Percentiles rank a stretch among this genome's conserved stretches.
phyloP scores from a whole-genome alignment of 306 rosid species.

The Cucurbita moschata region DNA sequence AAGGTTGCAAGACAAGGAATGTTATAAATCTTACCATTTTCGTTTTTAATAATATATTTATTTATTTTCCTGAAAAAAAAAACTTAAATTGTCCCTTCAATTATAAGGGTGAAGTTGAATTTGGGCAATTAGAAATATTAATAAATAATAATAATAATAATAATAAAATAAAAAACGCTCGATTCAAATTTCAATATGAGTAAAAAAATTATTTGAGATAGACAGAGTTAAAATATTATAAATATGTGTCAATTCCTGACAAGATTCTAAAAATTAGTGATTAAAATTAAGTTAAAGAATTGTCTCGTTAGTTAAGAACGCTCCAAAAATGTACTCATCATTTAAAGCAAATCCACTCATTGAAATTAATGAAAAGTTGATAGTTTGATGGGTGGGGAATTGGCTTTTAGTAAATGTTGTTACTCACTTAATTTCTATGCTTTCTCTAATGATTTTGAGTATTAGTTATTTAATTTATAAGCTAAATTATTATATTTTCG shows the following conservation, averaged over 20 bases:
- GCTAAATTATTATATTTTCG: neutral
- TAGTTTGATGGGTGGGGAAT: neutral
- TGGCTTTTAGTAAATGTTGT: neutral
- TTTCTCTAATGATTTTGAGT: neutral
- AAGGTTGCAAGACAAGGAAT: no score
- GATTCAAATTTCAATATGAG: no score
- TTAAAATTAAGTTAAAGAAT: neutral
- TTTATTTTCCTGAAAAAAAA: no score
- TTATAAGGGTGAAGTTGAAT: no score
- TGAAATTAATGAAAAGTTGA: neutral
- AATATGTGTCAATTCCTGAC: no score
- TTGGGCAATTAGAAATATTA: no score
- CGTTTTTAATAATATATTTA: no score
- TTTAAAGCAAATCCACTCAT: neutral
- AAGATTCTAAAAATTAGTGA: neutral
- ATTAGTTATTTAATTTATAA: neutral
- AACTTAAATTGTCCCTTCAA: no score
- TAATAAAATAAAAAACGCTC: no score
- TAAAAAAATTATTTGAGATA: neutral
- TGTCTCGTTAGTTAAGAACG: neutral
- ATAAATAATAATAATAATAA: no score
- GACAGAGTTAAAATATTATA: neutral
- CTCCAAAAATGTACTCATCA: neutral
- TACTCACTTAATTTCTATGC: neutral
- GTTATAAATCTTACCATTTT: no score